Evolutionary conservation across 1,284 basidiomycete species (phyloP), one percentile per base, ranked within the genome.

Genomic region (Marasmius tenuissimus): DNA sequence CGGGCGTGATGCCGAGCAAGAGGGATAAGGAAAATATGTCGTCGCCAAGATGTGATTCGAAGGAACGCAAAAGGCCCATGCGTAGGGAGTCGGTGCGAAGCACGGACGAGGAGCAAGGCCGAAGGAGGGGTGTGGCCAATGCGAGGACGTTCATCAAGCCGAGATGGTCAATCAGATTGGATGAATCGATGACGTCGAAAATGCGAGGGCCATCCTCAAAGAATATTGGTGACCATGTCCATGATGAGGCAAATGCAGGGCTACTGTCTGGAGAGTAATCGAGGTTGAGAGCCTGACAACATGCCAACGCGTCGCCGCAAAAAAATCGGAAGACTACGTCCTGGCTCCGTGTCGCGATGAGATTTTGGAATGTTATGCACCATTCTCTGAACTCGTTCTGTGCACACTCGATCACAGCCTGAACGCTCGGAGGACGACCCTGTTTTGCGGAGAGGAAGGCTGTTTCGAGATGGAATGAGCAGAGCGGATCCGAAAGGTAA

Each of bases 171-270:
- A 71, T 67, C n/a, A 85, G 63, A 61, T 84, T 85, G 20, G 84
- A 85, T 0, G 84, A 83, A 48, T 86, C 82, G 59, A 86, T 82
- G 50, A 85, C 74, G 55, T 84, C 74, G 72, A 86, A 87, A 0
- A 48, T 59, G 1, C 72, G 67, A 4, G 82, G 81, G 0, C 79
- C 78, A 35, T 62, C 54, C 39, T 54, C 14, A 47, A 45, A 61
- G 53, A 20, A 50, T 61, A 45, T 74, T 75, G 18, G 70, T 66
- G 4, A 60, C 67, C 68, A 57, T 48, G 9, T 12, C 20, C 11
- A 39, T 40, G 18, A 71, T 69, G 6, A 81, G 71, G 5, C 68
- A 62, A 50, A 80, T 71, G 8, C 65, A 63, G 14, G 68, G 2
- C 60, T 67, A 50, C 59, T 76, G 76, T 79, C 84, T 1, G 74